Base-by-base conservation (phyloP, 2,329 filamentous ascomycete genomes). In the Verticillium nonalfalfae region DNA sequence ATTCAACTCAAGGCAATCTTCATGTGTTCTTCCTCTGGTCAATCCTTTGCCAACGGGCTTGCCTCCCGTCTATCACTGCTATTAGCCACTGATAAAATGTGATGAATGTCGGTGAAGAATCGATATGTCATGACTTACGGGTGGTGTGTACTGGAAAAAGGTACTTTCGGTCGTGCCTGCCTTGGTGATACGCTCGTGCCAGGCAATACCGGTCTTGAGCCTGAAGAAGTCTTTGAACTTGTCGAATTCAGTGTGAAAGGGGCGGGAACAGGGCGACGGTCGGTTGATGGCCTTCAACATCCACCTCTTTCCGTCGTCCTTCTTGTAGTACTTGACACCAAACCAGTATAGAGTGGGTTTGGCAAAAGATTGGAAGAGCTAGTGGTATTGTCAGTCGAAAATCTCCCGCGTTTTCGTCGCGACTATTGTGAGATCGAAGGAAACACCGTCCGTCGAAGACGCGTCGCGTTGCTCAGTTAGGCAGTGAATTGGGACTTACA, bases 311-410 rank as follows among this genome's bases (percentile, higher is more conserved):
- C 54, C n/a, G 7, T 73, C 71, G 7, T 73, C 77, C 60, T 73
- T 76, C 59, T 77, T 77, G 67, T 76, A 78, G 65, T 76, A 78
- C 60, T 83, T 84, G 56, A 79, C 80, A 7, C 83, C 83, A 56
- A 85, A 83, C 65, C 81, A 82, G 74, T 91, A 93, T 0, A 83
- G 80, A 62, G 76, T 78, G 0, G 88, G 88, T 14, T 75, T 73
- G 11, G 80, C 75, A 63, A 85, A 79, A 5, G 87, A 89, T 71
- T 91, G 85, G 75, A 86, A 90, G 58, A 93, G 78, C 88, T 92
- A 64, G n/a, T 15, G 4, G 2, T 11, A 38, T 15, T 31, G n/a
- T 21, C 57, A 62, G 11, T 33, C 18, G 36, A 52, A 13, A 18
- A 13, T 4, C 26, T 4, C 7, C 11, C 18, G 45, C 45, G 45